These are phyloP conservation scores for Earliella scabrosa DNA, from an alignment of 1,284 basidiomycete species.

Conservation along the genomic window DNA sequence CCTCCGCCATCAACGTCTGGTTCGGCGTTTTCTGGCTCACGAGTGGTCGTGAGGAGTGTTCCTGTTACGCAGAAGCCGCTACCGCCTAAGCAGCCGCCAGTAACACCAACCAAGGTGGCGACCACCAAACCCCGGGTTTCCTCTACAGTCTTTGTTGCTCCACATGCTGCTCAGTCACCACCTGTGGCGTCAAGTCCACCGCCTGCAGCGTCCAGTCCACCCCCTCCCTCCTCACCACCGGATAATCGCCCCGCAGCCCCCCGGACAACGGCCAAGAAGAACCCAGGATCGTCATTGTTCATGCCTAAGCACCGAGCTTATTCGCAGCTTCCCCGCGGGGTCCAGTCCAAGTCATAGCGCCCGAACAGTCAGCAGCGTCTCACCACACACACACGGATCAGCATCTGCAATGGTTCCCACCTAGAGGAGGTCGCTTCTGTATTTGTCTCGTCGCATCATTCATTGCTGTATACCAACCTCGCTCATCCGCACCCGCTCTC, in stretches of 20 bases:
- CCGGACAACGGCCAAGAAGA: conserved; percentile 51
- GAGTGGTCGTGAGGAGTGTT: conserved; percentile 37
- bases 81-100: conserved; percentile 4
- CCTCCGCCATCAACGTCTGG: conserved; percentile 34
- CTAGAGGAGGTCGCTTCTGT: conserved; percentile 1
- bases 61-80: conserved; percentile 23
- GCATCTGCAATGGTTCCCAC: no score
- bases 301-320: conserved; percentile 74
- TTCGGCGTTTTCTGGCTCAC: conserved; percentile 26
- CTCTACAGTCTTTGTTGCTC: no score
- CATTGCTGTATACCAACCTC: conserved; percentile 4
- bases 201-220: conserved; percentile 3
- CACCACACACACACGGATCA: no score
- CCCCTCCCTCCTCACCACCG: conserved; percentile 16
- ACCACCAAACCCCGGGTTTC: neutral
- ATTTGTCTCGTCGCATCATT: neutral
- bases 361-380: neutral
- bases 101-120: neutral
- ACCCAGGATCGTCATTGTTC: conserved; percentile 69
- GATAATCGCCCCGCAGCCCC: conserved; percentile 13
- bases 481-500: neutral
- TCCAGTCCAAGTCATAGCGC: conserved; percentile 20
- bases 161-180: no score
- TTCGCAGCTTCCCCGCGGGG: conserved; percentile 50
- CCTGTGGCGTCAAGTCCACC: conserved; percentile 20